phyloP scores from a whole-genome alignment of 371 early-diverging fungal species.

The Mycotypha africana region DNA sequence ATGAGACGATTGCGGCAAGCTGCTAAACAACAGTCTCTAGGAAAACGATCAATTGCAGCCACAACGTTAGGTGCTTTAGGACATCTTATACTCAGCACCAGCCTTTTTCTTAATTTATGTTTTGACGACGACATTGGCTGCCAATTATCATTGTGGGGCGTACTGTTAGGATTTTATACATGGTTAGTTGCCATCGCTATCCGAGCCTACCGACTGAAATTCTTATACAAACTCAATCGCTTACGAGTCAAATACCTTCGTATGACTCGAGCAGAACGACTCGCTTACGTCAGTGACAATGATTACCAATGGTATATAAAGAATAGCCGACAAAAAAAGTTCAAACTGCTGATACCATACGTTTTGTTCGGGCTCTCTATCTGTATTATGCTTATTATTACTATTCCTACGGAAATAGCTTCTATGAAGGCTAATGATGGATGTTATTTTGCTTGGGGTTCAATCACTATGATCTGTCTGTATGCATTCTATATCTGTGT shows the following conservation, averaged over 20 bases:
- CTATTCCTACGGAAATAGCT: slow-evolving; percentile 9
- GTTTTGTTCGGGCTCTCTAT: slow-evolving; percentile 10
- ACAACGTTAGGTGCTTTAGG: slow-evolving; percentile 28
- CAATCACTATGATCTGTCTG: slow-evolving; percentile 4
- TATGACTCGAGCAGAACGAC: slow-evolving; percentile 5
- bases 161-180: slow-evolving; percentile 23
- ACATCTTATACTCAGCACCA: slow-evolving; percentile 25
- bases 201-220: slow-evolving; percentile 25
- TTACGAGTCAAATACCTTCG: slow-evolving; percentile 21
- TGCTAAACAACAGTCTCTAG: slow-evolving; percentile 10
- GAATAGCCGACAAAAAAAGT: not conserved
- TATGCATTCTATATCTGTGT: slow-evolving; percentile 21
- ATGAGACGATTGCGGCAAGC: not conserved
- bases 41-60: slow-evolving; percentile 21
- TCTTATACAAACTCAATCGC: slow-evolving; percentile 20
- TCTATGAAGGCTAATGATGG: not conserved
- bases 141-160: slow-evolving; percentile 24
- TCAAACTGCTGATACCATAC: slow-evolving; percentile 1
- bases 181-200: slow-evolving; percentile 32
- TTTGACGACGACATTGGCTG: slow-evolving; percentile 12
- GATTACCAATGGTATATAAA: slow-evolving; percentile 25
- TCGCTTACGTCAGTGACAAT: slow-evolving; percentile 4
- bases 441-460: slow-evolving; percentile 18
- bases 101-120: slow-evolving; percentile 15
- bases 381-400: slow-evolving; percentile 9